Evolutionary conservation across 345 rosid species (phyloP), one percentile per base, ranked within the genome.

Genomic region (Boechera stricta): DNA sequence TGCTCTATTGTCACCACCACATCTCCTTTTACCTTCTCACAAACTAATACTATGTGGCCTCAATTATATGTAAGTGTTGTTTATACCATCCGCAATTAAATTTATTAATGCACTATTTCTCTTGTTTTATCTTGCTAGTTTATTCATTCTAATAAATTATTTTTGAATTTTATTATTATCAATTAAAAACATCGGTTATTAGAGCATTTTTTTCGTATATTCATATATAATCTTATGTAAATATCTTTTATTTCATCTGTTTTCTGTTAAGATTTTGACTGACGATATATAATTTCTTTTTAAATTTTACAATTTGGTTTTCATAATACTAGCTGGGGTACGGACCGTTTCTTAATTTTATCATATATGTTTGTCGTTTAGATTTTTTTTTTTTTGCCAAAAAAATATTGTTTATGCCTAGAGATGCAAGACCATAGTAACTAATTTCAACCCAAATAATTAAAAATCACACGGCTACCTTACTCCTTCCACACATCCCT

Each of bases 401-500:
- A 61, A 24, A 5, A 7, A 28, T 0, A 7, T 71, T 59, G 58
- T 33, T 33, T 33, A 18, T 47, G 67, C 24, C 57, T 71, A 71
- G 15, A 57, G 41, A 31, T 42, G 29, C 33, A 31, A 15, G 21
- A 38, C 10, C 26, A 47, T 21, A 59, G 44, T 41, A 41, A 41
- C 44, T 10, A 41, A 10, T 7, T 41, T 41, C 10, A 10, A 41
- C 12, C 75, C 55, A 62, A 54, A 52, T 33, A 54, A 26, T 32
- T 28, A 64, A 64, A 18, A 67, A 67, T 52, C 70, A 53, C 74
- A 35, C 47, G 68, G 73, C 54, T 38, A 61, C 70, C 48, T 53
- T 53, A 52, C 82, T 61, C 70, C 78, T 66, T 73, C 82, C 82
- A 79, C 82, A 79, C 66, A 79, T 79, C 73, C 69, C 58, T 61